These are phyloP conservation scores for Lepraria neglecta DNA, from an alignment of 495 filamentous ascomycete genomes.

Conservation along the genomic window DNA sequence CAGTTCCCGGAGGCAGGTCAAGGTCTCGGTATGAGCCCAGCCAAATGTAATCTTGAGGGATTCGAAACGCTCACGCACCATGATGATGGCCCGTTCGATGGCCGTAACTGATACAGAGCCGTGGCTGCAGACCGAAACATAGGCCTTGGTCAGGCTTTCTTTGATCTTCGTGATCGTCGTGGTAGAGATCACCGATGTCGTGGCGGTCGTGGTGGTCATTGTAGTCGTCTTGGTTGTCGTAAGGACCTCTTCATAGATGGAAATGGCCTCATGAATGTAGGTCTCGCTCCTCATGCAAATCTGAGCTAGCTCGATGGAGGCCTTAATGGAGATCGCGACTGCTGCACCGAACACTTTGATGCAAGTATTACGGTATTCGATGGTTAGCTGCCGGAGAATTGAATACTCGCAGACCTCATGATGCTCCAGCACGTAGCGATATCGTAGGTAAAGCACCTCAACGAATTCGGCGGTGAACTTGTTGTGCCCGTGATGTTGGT, in stretches of 20 bases:
- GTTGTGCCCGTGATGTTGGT: slow-evolving; percentile 37
- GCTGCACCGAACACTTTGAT: slow-evolving; percentile 47
- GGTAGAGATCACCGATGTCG: slow-evolving; percentile 26
- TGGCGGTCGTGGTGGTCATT: slow-evolving; percentile 44
- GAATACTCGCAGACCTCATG: slow-evolving; percentile 40
- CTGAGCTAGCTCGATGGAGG: slow-evolving; percentile 48
- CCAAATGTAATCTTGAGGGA: slow-evolving; percentile 47
- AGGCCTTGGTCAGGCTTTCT: slow-evolving; percentile 53
- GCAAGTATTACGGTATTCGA: slow-evolving; percentile 50
- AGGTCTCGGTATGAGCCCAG: slow-evolving; percentile 48
- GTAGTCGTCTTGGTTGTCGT: slow-evolving; percentile 39
- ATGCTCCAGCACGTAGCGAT: slow-evolving; percentile 49
- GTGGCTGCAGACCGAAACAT: slow-evolving; percentile 40
- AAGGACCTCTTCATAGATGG: slow-evolving; percentile 51
- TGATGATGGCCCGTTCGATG: slow-evolving; percentile 44
- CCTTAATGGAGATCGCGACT: slow-evolving; percentile 46
- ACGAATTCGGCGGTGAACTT: slow-evolving; percentile 45
- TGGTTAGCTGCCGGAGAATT: slow-evolving; percentile 39
- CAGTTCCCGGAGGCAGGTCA: slow-evolving; percentile 50
- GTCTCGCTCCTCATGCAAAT: slow-evolving; percentile 48
- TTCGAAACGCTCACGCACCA: slow-evolving; percentile 48
- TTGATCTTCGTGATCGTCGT: slow-evolving; percentile 44
- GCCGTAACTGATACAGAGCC: slow-evolving; percentile 41
- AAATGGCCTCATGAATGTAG: slow-evolving; percentile 49
- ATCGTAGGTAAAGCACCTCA: slow-evolving; percentile 49